These are phyloP conservation scores for Fraxinus velutina DNA, from an alignment of 305 asterid genomes.

Conservation along the genomic window DNA sequence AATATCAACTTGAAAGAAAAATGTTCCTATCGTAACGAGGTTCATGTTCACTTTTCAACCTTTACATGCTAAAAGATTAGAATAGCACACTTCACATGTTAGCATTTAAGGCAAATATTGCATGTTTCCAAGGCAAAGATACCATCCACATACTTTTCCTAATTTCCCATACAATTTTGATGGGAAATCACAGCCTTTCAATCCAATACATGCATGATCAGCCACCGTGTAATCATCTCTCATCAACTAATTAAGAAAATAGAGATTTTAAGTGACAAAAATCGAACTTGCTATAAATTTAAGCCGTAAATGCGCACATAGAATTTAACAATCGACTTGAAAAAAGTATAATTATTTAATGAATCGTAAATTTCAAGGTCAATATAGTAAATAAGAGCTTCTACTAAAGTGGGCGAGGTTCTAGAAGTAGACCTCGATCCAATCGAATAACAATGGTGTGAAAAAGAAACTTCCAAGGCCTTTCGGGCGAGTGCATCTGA, in stretches of 20 bases:
- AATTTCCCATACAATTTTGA: constrained; percentile 1
- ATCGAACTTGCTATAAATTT: no score
- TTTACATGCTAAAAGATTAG: constrained; percentile 20
- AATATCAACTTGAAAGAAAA: not conserved
- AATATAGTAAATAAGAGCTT: no score
- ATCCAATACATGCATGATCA: not conserved
- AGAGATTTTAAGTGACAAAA: not conserved
- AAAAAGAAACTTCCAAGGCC: no score
- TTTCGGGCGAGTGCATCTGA: not conserved
- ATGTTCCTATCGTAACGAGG: not conserved
- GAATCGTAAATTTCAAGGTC: no score
- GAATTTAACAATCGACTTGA: not conserved
- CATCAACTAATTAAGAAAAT: not conserved
- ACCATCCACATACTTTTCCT: constrained; percentile 30
- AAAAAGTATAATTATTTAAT: no score
- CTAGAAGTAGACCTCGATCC: not conserved
- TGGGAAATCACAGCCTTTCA: not conserved
- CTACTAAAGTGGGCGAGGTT: not conserved
- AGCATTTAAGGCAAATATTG: constrained; percentile 50
- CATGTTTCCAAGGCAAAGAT: constrained; percentile 36
- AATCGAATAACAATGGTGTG: no score
- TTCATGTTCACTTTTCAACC: not conserved
- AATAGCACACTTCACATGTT: constrained; percentile 41
- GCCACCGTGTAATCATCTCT: not conserved
- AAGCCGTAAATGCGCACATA: not conserved